These are phyloP conservation scores for Dissophora ornata DNA, from an alignment of 192 early-diverging fungal species.

Conservation along the genomic window DNA sequence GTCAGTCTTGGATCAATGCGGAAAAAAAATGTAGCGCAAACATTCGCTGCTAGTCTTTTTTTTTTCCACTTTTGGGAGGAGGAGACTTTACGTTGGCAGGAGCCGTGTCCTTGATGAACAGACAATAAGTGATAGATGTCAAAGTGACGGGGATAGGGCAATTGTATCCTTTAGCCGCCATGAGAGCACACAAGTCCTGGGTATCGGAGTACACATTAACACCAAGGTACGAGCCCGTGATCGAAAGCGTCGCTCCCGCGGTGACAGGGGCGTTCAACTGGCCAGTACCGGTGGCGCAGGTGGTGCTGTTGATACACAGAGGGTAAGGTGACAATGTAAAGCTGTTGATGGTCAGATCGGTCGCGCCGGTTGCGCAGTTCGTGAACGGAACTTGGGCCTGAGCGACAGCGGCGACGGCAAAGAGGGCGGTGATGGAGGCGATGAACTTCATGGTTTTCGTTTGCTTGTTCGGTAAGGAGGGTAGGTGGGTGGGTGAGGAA, in stretches of 20 bases:
- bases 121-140: slow-evolving; percentile 26
- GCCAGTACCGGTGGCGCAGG: slow-evolving; percentile 40
- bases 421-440: slow-evolving; percentile 59
- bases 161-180: slow-evolving; percentile 8
- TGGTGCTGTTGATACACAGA: slow-evolving; percentile 43
- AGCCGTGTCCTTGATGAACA: slow-evolving; percentile 19
- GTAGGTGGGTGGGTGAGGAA: neutral
- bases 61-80: neutral
- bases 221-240: slow-evolving; percentile 19
- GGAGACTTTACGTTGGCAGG: slow-evolving; percentile 12
- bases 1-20: neutral
- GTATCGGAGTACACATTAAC: slow-evolving; percentile 34
- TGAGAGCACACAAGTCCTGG: slow-evolving; percentile 32
- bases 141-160: slow-evolving; percentile 34
- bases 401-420: slow-evolving; percentile 48
- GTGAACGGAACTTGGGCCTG: slow-evolving; percentile 56
- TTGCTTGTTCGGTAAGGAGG: no score
- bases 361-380: slow-evolving; percentile 56
- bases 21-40: neutral
- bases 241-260: slow-evolving; percentile 17
- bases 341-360: slow-evolving; percentile 57
- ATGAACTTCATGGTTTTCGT: slow-evolving; percentile 60
- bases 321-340: slow-evolving; percentile 55
- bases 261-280: slow-evolving; percentile 42
- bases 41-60: neutral